phyloP scores from a whole-genome alignment of 352 stramenopile genomes.

The Pythium angustatum region DNA sequence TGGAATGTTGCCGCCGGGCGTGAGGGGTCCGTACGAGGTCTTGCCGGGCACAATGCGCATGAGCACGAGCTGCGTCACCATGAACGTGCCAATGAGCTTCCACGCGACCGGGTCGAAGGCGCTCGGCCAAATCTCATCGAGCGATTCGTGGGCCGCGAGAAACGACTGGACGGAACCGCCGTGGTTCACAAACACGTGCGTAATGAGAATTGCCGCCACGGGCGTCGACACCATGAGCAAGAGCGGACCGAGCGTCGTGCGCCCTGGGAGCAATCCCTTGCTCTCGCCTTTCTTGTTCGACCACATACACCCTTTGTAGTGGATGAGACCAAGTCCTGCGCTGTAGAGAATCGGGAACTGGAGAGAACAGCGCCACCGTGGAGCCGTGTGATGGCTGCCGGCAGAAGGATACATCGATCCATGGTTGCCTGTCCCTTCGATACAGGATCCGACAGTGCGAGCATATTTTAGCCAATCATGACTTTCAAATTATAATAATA shows the following conservation, averaged over 20 bases:
- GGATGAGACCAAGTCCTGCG: no score
- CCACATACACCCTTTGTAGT: no score
- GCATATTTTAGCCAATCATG: no score
- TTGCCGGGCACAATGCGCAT: conserved; percentile 91
- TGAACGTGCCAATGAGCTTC: conserved; percentile 90
- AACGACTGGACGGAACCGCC: conserved; percentile 46
- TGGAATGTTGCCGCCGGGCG: conserved; percentile 85
- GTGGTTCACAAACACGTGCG: conserved; percentile 66
- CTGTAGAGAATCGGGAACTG: conserved; percentile 1
- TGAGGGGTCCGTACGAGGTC: conserved; percentile 81
- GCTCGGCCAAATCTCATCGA: conserved; percentile 79
- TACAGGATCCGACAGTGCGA: not conserved
- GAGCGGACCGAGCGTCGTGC: conserved; percentile 82
- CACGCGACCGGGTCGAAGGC: conserved; percentile 84
- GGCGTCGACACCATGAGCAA: conserved; percentile 89
- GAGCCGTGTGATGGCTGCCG: not conserved
- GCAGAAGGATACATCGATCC: not conserved
- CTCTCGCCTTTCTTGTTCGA: conserved; percentile 71
- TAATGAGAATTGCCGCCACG: conserved; percentile 84
- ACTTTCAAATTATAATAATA: not conserved
- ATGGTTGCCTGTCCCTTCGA: conserved; percentile 6
- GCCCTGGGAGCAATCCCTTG: conserved; percentile 73
- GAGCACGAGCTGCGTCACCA: conserved; percentile 88
- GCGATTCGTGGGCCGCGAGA: conserved; percentile 40
- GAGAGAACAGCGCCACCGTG: no score